Evolutionary conservation across 169 alveolate species (phyloP).

Genomic region (Eimeria brunetti): DNA sequence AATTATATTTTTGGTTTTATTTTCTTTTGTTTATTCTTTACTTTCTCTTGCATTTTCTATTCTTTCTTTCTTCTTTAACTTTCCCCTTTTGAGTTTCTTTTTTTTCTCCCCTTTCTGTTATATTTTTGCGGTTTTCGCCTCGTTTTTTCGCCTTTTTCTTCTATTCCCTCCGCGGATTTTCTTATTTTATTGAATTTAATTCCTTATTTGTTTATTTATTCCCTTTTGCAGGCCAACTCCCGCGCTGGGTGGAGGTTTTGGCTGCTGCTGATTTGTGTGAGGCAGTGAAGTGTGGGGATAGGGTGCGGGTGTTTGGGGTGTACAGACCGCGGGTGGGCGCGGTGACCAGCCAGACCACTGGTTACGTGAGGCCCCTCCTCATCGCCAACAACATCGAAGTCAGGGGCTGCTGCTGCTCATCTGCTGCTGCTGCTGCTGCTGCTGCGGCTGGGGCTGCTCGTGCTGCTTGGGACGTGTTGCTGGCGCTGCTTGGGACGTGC

Average conservation of each 20-base stretch:
- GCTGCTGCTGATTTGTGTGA: slow-evolving; percentile 97
- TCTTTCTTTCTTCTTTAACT: not conserved
- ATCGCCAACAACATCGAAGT: slow-evolving; percentile 94
- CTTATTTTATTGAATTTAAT: not conserved
- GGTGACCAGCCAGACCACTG: slow-evolving; percentile 89
- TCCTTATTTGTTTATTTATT: no score
- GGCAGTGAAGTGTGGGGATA: slow-evolving; percentile 96
- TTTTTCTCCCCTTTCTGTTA: not conserved
- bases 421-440: slow-evolving; percentile 29
- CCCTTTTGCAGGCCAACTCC: slow-evolving; percentile 91
- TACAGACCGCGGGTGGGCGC: slow-evolving; percentile 93
- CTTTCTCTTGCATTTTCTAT: not conserved
- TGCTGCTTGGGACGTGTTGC: not conserved
- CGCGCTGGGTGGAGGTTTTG: slow-evolving; percentile 97
- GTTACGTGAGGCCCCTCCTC: slow-evolving; percentile 94
- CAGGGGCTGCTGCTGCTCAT: not conserved
- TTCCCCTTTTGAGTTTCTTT: no score
- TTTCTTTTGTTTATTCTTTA: not conserved
- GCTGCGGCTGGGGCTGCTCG: slow-evolving; percentile 35
- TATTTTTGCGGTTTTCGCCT: not conserved
- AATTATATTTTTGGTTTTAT: not conserved
- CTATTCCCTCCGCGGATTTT: not conserved
- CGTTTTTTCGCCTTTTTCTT: not conserved
- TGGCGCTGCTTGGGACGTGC: not conserved
- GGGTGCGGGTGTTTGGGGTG: slow-evolving; percentile 97